Base-by-base conservation (phyloP, 2,329 filamentous ascomycete genomes). In the Curvularia eragrostidis region DNA sequence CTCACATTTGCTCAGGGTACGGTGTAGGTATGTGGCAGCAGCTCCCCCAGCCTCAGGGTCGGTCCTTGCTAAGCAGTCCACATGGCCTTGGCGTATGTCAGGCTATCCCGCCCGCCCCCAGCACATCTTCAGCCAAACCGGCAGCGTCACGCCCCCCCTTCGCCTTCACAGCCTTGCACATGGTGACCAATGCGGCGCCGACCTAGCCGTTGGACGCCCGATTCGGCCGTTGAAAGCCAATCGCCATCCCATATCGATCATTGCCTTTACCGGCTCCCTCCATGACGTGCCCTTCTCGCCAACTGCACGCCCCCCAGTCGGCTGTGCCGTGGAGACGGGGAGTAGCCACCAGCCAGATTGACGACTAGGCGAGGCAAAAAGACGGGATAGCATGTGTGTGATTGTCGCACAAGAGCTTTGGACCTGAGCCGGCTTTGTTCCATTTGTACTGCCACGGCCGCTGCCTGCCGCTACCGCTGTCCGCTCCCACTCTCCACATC, bases 161-260 rank as follows among this genome's bases (percentile, higher is more conserved):
- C 34, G 24, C 24, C 24, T 7, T 36, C n/a, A 36, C 41, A 43
- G 44, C 28, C 44, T 34, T 34, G 44, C 44, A 32, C 44, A 42
- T 15, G 18, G 18, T 43, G 39, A 52, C 64, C 69, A 68, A 68
- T 68, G 58, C 62, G 36, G 57, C 54, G 61, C 67, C 58, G 58
- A 60, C 51, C 43, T 57, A 4, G 24, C 21, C 47, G 47, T 49
- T 49, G 47, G 39, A 30, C 43, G 43, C 43, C 43, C 43, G 43
- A 47, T 32, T 32, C 32, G 43, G 32, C 23, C 56, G 56, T 52
- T 58, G 41, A 52, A 53, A 47, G 54, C 52, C 56, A 67, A 65
- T 70, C 62, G 62, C 61, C 53, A 63, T 65, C 55, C 28, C 39
- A 39, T 41, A 65, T 65, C 66, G 62, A 73, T 75, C 71, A 64